Evolutionary conservation across 768 basidiomycete species (phyloP).

Genomic region (Auriscalpium vulgare): DNA sequence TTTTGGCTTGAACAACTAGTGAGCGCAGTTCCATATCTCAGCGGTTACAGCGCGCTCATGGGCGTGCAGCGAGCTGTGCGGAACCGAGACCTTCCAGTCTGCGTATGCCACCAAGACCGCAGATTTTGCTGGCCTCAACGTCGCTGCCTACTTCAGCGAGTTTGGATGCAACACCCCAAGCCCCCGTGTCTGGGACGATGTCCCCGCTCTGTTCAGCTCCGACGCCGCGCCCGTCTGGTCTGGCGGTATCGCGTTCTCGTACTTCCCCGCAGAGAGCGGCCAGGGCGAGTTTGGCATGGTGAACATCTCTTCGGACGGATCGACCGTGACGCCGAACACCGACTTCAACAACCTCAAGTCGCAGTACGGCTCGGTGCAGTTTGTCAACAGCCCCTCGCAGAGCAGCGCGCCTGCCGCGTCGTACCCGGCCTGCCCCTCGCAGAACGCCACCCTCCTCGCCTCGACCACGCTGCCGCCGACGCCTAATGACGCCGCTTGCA

Average conservation of each 20-base stretch:
- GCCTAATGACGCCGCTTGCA: conserved; percentile 73
- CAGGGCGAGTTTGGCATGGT: conserved; percentile 82
- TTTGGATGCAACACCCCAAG: conserved; percentile 62
- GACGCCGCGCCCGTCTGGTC: conserved; percentile 78
- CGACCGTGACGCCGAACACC: conserved; percentile 53
- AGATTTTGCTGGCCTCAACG: conserved; percentile 57
- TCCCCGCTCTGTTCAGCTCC: conserved; percentile 58
- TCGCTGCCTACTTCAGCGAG: conserved; percentile 87
- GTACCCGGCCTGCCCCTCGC: conserved; percentile 55
- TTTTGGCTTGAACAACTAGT: conserved; percentile 87
- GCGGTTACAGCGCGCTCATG: neutral
- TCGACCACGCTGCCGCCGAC: conserved; percentile 73
- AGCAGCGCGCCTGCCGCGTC: conserved; percentile 40
- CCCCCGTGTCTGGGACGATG: conserved; percentile 77
- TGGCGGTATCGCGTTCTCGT: conserved; percentile 84
- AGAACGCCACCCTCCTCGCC: conserved; percentile 53
- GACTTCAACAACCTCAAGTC: conserved; percentile 63
- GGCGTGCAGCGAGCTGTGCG: conserved; percentile 71
- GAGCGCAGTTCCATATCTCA: conserved; percentile 22
- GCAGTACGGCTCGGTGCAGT: conserved; percentile 50
- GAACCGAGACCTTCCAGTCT: conserved; percentile 46
- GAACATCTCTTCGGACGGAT: conserved; percentile 57
- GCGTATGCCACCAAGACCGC: conserved; percentile 49
- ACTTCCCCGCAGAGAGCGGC: conserved; percentile 75
- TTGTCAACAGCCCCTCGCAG: conserved; percentile 57